A percentile compares a stretch with the other conserved stretches of the same genome.
Evolutionary conservation across 2,329 filamentous ascomycete genomes (phyloP).

Genomic region (Colletotrichum endophyticum): DNA sequence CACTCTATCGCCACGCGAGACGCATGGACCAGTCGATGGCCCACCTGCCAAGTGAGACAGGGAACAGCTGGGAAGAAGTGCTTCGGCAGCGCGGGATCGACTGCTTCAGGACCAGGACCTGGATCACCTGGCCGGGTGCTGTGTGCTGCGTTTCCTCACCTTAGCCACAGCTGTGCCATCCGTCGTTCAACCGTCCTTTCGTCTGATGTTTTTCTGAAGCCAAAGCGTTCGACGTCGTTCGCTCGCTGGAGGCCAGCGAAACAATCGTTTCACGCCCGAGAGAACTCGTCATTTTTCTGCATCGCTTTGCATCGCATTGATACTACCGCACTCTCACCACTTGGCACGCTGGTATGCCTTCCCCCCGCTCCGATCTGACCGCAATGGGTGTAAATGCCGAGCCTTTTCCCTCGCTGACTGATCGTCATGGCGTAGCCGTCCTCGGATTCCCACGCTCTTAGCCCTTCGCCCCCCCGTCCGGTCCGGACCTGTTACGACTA

Average conservation of each 20-base stretch:
- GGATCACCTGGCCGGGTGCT: constrained; percentile 8
- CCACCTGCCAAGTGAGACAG: constrained; percentile 6
- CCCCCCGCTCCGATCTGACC: not conserved
- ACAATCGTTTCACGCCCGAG: constrained; percentile 13
- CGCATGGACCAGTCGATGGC: constrained; percentile 8
- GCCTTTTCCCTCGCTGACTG: constrained; percentile 19
- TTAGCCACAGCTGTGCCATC: not conserved
- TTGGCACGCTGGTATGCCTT: constrained; percentile 6
- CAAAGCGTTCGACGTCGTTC: constrained; percentile 5
- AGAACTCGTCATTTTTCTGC: constrained; percentile 11
- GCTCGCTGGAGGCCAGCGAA: constrained; percentile 10
- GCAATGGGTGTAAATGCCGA: constrained; percentile 11
- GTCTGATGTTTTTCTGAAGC: constrained; percentile 6
- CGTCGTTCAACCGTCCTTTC: constrained; percentile 1
- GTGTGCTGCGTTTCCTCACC: not conserved
- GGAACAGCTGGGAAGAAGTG: not conserved
- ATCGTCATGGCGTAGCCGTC: constrained; percentile 20
- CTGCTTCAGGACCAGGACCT: constrained; percentile 11
- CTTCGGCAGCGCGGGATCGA: constrained; percentile 9
- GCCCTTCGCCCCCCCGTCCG: constrained; percentile 11
- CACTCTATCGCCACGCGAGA: not conserved
- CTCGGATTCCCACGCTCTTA: constrained; percentile 12
- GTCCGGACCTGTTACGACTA: constrained; percentile 8
- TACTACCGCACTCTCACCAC: not conserved
- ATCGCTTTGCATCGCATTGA: constrained; percentile 21